Conservation (phyloP, 164 flowering plant species). For the Dillenia turbinata region DNA sequence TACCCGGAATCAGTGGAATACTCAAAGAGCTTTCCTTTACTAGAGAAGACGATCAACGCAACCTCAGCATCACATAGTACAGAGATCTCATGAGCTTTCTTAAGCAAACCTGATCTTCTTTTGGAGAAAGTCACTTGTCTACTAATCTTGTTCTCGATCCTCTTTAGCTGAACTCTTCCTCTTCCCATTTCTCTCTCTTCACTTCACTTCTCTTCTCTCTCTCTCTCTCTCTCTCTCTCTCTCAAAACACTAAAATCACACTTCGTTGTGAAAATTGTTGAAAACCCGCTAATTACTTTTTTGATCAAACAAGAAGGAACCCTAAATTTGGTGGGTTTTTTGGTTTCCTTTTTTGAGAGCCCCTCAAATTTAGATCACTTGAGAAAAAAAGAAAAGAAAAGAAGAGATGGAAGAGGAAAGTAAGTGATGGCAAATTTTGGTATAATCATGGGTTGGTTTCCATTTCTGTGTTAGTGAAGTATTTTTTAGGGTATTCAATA, state of each 20-base stretch:
- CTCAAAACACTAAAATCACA: neutral
- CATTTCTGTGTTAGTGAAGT: conserved; percentile 8
- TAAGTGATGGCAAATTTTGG: too few species aligned
- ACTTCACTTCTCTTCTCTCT: conserved; percentile 38
- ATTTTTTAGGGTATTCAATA: too few species aligned
- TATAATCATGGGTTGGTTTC: conserved; percentile 8
- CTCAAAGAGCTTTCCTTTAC: conserved; percentile 46
- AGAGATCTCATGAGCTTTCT: conserved; percentile 52
- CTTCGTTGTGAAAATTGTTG: neutral
- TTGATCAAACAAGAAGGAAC: neutral
- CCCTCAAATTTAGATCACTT: neutral
- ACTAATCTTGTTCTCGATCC: conserved; percentile 54
- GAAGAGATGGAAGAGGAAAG: neutral
- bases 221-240: conserved; percentile 8
- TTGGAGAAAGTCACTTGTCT: conserved; percentile 56
- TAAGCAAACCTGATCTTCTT: conserved; percentile 35
- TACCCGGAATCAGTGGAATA: conserved; percentile 35
- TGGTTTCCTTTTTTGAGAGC: neutral
- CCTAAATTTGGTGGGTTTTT: too few species aligned
- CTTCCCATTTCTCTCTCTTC: conserved; percentile 31
- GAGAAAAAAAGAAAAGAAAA: neutral
- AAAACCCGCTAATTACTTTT: neutral
- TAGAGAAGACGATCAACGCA: conserved; percentile 44
- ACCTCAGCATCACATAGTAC: conserved; percentile 51
- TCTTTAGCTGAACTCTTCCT: conserved; percentile 47